Evolutionary conservation across 176 grass and related monocot genomes (phyloP), one percentile per base, ranked within the genome.

Genomic region (Musa itinerans): DNA sequence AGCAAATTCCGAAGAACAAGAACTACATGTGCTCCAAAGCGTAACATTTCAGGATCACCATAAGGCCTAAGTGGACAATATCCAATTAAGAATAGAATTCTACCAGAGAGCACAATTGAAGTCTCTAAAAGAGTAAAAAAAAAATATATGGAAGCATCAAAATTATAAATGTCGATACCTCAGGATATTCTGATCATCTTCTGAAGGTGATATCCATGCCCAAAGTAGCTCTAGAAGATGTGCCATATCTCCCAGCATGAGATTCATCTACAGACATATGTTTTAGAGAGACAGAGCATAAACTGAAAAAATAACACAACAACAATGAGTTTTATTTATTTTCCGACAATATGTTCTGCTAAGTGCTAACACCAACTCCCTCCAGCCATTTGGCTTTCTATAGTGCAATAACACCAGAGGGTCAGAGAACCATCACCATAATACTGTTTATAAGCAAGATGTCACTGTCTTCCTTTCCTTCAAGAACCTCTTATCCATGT

Each of bases 201-300:
- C 88, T 68, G 84, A 80, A 11, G 88, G 86, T 50, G 94, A 93
- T 43, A 93, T 52, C 94, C 90, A 98, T 69, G 86, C 93, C 90
- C 94, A 98, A 19, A 98, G 78, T 85, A 98, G 84, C 25, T 98
- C 94, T 75, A 98, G 78, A 63, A 98, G 90, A 86, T 87, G 80
- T 65, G 83, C 71, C 78, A 98, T 81, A 71, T 93, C 79, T 73
- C 90, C 90, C 71, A 89, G 80, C 86, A 98, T 98, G 75, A 98
- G 80, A 87, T 81, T 89, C 88, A 98, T 93, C 94, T 98, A 72
- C 82, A 75, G 81, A 52, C 54, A 65, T 72, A 74, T 71, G 19
- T 75, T 79, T 76, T 3, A 65, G 69, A 69, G 27, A 24, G 19
- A 72, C 10, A 27, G 5, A 13, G 78, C 73, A 82, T 9, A 78